Percentiles rank a stretch among this genome's conserved stretches.
These are phyloP conservation scores for Boechera retrofracta DNA, from an alignment of 345 rosid genomes.

Conservation along the genomic window DNA sequence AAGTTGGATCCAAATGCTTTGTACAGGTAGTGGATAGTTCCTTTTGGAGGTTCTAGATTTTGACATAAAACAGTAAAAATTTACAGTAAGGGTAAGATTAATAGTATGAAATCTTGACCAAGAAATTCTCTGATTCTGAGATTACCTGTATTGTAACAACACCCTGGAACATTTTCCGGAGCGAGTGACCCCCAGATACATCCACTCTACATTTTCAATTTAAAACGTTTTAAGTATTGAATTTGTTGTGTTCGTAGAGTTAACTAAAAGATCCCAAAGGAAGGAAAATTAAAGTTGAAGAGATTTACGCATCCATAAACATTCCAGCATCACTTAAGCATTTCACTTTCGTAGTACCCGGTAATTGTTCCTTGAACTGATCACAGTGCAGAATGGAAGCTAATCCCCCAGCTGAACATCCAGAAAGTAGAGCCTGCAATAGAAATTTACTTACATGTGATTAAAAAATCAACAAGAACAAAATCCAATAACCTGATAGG, in stretches of 20 bases:
- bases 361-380: slow-evolving; percentile 62
- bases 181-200: slow-evolving; percentile 73
- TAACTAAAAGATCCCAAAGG: background rate
- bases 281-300: slow-evolving; percentile 15
- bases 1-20: slow-evolving; percentile 73
- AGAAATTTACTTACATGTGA: background rate
- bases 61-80: background rate
- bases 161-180: slow-evolving; percentile 62
- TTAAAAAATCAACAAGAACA: background rate
- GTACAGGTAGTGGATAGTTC: slow-evolving; percentile 69
- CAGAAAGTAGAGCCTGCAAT: slow-evolving; percentile 88
- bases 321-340: slow-evolving; percentile 92
- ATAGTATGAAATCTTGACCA: background rate
- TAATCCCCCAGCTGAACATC: slow-evolving; percentile 95
- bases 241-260: background rate
- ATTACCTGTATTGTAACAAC: slow-evolving; percentile 83
- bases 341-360: slow-evolving; percentile 63
- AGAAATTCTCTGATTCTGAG: background rate
- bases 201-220: slow-evolving; percentile 56
- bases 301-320: slow-evolving; percentile 79
- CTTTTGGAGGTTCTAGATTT: slow-evolving; percentile 59
- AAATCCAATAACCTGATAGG: slow-evolving; percentile 11
- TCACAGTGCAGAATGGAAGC: slow-evolving; percentile 91
- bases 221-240: background rate
- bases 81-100: slow-evolving; percentile 24